phyloP scores from a whole-genome alignment of 1,284 basidiomycete species.

The Boletus sp. region DNA sequence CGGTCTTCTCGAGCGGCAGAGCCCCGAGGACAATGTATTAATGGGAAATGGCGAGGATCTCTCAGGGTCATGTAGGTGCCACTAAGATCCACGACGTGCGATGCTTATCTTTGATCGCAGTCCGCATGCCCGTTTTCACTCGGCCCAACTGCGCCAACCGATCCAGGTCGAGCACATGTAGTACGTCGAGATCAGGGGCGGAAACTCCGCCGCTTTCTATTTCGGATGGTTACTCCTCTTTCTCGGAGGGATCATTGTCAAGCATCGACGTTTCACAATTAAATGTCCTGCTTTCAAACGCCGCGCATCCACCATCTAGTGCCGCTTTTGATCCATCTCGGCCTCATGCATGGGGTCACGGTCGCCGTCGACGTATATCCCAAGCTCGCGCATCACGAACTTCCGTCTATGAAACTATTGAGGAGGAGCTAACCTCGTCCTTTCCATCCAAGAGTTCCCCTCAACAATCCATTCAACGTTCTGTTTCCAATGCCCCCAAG shows the following conservation, averaged over 20 bases:
- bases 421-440: conserved; percentile 57
- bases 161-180: conserved; percentile 64
- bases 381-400: conserved; percentile 57
- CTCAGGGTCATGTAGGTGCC: conserved; percentile 47
- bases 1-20: conserved; percentile 61
- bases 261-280: conserved; percentile 69
- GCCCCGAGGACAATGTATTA: conserved; percentile 60
- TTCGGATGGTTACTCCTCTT: conserved; percentile 57
- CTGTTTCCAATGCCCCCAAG: conserved; percentile 20
- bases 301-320: conserved; percentile 35
- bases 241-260: conserved; percentile 67
- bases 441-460: conserved; percentile 33
- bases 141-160: conserved; percentile 50
- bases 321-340: conserved; percentile 37
- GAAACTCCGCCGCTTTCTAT: conserved; percentile 60
- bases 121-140: conserved; percentile 52
- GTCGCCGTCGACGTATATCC: conserved; percentile 67
- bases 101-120: conserved; percentile 29
- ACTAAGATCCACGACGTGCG: neutral
- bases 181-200: conserved; percentile 50
- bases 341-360: conserved; percentile 53
- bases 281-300: conserved; percentile 50
- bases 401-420: conserved; percentile 74
- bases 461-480: neutral
- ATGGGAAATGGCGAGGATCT: conserved; percentile 62